phyloP scores from a whole-genome alignment of 345 rosid species.

The Laguncularia racemosa region DNA sequence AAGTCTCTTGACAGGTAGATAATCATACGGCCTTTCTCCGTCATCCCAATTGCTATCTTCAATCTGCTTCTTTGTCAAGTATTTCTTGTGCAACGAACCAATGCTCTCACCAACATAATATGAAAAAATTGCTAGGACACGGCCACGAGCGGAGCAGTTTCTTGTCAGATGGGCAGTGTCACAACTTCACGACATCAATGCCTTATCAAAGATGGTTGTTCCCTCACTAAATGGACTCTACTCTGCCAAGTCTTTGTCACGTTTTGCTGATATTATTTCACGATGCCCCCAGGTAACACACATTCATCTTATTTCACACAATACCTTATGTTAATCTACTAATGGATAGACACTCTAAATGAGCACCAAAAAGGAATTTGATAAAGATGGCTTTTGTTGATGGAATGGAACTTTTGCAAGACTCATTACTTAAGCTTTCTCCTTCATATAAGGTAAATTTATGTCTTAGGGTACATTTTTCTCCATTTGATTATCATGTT shows the following conservation, averaged over 20 bases:
- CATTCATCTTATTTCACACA: background rate
- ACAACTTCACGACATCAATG: conserved; percentile 83
- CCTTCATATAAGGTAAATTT: too few relatives aligned
- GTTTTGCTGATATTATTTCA: conserved; percentile 87
- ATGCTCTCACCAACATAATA: too few relatives aligned
- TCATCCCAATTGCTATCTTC: too few relatives aligned
- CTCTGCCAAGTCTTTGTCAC: conserved; percentile 80
- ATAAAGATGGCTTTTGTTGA: too few relatives aligned
- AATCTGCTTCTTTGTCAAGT: too few relatives aligned
- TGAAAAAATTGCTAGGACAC: conserved; percentile 36
- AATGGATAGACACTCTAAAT: too few relatives aligned
- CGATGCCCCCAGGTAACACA: conserved; percentile 71
- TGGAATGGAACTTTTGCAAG: too few relatives aligned
- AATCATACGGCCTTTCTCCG: too few relatives aligned
- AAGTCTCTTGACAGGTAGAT: conserved; percentile 70
- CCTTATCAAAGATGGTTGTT: conserved; percentile 82
- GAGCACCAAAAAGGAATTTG: too few relatives aligned
- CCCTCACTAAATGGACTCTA: conserved; percentile 56
- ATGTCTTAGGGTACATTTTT: background rate
- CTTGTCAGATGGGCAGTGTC: conserved; percentile 87
- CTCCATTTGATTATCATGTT: background rate
- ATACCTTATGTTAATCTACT: too few relatives aligned
- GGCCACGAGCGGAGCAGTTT: conserved; percentile 68
- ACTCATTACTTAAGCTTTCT: too few relatives aligned
- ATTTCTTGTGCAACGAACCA: too few relatives aligned